A percentile compares a stretch with the other conserved stretches of the same genome.
phyloP scores from a whole-genome alignment of 305 asterid genomes.

The Salvia sclarea region DNA sequence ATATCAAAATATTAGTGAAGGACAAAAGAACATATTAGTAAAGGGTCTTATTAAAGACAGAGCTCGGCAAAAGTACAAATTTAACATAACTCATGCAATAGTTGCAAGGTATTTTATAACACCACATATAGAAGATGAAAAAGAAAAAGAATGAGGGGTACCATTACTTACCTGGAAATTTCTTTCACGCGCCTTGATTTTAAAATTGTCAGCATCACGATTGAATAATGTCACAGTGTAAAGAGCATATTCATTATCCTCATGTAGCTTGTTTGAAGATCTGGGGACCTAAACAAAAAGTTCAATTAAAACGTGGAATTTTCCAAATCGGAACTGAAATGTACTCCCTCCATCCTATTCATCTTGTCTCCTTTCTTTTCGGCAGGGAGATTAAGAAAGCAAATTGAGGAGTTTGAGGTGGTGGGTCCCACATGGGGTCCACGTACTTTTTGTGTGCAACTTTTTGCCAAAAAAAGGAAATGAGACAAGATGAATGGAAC shows the following conservation, averaged over 20 bases:
- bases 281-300: constrained; percentile 78
- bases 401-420: too few species aligned
- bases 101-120: neutral
- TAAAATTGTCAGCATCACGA: constrained; percentile 92
- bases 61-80: neutral
- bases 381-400: too few species aligned
- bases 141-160: constrained; percentile 2
- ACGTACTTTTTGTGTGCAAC: too few species aligned
- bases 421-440: too few species aligned
- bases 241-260: constrained; percentile 85
- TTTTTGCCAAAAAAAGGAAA: too few species aligned
- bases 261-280: constrained; percentile 84
- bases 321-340: constrained; percentile 14
- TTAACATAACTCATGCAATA: neutral
- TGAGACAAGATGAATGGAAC: too few species aligned
- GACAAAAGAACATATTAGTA: constrained; percentile 27
- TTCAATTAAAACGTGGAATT: constrained; percentile 33
- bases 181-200: constrained; percentile 81
- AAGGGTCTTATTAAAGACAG: neutral
- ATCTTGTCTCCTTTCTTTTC: too few species aligned
- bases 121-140: neutral
- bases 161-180: constrained; percentile 69
- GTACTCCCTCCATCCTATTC: too few species aligned
- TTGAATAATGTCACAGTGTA: constrained; percentile 76
- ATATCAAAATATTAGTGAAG: constrained; percentile 25